Evolutionary conservation across 2,329 filamentous ascomycete genomes (phyloP).

Genomic region (Drechslerella coelobrocha): DNA sequence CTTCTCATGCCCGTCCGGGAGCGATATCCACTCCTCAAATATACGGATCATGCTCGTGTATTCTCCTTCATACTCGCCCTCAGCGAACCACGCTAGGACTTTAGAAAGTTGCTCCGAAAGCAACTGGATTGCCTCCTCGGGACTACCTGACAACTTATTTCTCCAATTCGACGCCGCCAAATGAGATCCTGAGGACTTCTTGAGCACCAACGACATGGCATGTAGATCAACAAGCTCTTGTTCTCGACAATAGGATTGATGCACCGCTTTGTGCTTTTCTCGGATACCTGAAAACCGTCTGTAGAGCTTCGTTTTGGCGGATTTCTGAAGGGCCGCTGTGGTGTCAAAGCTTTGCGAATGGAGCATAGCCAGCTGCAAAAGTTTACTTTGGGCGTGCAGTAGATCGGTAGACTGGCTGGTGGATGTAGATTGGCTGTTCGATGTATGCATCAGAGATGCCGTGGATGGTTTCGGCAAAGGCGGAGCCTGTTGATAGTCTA

Average conservation of each 20-base stretch:
- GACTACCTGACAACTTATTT: constrained; percentile 24
- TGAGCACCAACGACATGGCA: constrained; percentile 35
- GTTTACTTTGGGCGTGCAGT: constrained; percentile 32
- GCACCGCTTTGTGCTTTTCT: constrained; percentile 20
- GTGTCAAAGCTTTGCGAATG: constrained; percentile 39
- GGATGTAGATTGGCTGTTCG: constrained; percentile 5
- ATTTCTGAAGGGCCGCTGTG: constrained; percentile 23
- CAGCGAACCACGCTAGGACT: constrained; percentile 41
- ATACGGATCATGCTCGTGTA: constrained; percentile 36
- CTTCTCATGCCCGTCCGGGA: constrained; percentile 31
- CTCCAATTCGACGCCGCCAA: constrained; percentile 14
- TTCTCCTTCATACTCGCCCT: constrained; percentile 42
- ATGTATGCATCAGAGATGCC: constrained; percentile 20
- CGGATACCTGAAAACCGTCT: constrained; percentile 29
- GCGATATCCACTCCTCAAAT: constrained; percentile 39
- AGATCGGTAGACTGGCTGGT: constrained; percentile 19
- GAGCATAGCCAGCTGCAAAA: constrained; percentile 42
- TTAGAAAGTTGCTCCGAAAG: constrained; percentile 46
- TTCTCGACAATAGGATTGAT: constrained; percentile 23
- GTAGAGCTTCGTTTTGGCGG: constrained; percentile 26
- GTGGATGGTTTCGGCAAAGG: constrained; percentile 29
- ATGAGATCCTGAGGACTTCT: constrained; percentile 10
- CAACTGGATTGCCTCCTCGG: constrained; percentile 46
- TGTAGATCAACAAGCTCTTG: constrained; percentile 40
- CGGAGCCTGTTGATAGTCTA: constrained; percentile 30